These are phyloP conservation scores for Alternaria ethzedia DNA, from an alignment of 2,329 filamentous ascomycete genomes.

Conservation along the genomic window DNA sequence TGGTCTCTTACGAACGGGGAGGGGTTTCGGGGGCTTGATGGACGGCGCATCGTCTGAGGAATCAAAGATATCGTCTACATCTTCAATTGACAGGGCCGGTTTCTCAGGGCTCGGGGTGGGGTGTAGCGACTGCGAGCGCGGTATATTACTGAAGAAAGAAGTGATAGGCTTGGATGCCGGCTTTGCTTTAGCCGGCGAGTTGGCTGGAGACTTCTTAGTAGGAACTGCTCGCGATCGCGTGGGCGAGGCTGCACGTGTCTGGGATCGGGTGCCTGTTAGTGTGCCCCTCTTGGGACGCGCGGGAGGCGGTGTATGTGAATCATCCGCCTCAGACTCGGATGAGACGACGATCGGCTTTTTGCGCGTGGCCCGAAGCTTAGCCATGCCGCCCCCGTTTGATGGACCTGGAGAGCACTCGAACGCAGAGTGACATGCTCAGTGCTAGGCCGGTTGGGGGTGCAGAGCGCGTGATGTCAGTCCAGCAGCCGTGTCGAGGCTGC, in stretches of 20 bases:
- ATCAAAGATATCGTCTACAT: constrained; percentile 48
- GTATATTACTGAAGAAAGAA: constrained; percentile 57
- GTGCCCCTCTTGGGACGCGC: constrained; percentile 39
- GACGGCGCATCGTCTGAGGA: constrained; percentile 43
- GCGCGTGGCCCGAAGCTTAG: constrained; percentile 45
- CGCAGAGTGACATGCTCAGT: constrained; percentile 40
- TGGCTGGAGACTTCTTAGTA: constrained; percentile 36
- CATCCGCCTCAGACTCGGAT: constrained; percentile 41
- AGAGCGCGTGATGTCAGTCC: constrained; percentile 4
- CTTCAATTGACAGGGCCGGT: constrained; percentile 29
- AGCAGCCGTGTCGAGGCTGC: background rate
- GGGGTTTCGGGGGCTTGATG: constrained; percentile 23
- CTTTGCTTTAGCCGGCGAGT: constrained; percentile 45
- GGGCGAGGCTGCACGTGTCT: constrained; percentile 30
- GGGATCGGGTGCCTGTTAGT: constrained; percentile 28
- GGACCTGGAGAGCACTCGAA: constrained; percentile 17
- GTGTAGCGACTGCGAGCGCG: constrained; percentile 50
- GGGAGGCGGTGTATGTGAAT: constrained; percentile 36
- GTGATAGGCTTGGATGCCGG: constrained; percentile 53
- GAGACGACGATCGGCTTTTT: constrained; percentile 47
- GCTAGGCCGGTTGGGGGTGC: constrained; percentile 22
- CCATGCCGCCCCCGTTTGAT: constrained; percentile 45
- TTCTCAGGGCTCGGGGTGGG: constrained; percentile 51
- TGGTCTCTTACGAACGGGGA: constrained; percentile 41
- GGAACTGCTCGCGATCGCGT: constrained; percentile 22